Base-by-base conservation (phyloP, 352 stramenopile genomes). In the Phytopythium mirpurense region DNA sequence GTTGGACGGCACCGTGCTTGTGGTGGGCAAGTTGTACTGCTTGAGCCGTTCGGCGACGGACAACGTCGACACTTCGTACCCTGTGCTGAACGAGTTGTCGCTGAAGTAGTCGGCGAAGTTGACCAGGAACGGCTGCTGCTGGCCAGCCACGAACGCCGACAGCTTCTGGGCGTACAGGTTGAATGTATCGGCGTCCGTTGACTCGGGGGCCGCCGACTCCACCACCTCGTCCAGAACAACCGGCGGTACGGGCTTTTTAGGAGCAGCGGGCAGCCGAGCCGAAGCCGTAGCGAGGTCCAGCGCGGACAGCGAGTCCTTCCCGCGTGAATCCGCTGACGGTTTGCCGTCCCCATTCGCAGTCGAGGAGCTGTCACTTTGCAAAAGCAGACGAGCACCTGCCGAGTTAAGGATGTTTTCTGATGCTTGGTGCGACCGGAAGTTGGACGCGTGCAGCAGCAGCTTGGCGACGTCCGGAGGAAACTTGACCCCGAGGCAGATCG, bases 401-500 rank as follows among this genome's bases (percentile, higher is more conserved):
- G 83, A 93, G 50, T 87, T 88, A 29, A 93, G 72, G 29, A 95
- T 86, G 50, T 91, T 93, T 16, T 95, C 81, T 9, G 83, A 89
- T 7, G 85, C 85, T 61, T 93, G 83, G 32, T 95, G 85, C 0
- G 83, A 95, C 8, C 83, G 72, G 61, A 95, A 95, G 42, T 93
- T 93, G 11, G 81, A 81, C 21, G 76, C 70, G 31, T 95, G 83
- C 5, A 95, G 57, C 47, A 95, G 53, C 23, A 90, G 37, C 26
- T 80, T 86, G 3, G 79, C 76, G 8, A 95, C 59, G 18, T 72
- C 50, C 27, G 72, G 60, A 10, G 87, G 84, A 34, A 96, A 92
- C 46, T 83, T 77, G 51, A 96, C 87, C 8, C 87, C 87, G 11
- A 96, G 55, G 11, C 79, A 84, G 34, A 93, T 92, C 19, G 85